phyloP scores from a whole-genome alignment of 202 grass and related monocot species.

The Sporobolus alterniflorus region DNA sequence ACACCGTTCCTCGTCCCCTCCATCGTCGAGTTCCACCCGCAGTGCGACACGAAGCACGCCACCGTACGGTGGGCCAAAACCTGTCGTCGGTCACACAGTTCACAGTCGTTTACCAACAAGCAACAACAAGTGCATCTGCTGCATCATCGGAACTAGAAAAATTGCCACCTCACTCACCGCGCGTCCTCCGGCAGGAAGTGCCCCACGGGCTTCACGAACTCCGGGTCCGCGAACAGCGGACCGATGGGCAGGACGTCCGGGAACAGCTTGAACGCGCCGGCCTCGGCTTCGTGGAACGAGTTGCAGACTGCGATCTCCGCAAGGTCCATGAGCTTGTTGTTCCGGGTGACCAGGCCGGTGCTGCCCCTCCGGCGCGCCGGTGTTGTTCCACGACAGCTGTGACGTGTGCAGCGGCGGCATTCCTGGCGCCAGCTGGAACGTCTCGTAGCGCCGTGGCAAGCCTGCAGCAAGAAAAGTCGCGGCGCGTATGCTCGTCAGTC shows the following conservation, averaged over 20 bases:
- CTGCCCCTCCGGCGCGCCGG: slow-evolving; percentile 39
- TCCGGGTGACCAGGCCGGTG: slow-evolving; percentile 6
- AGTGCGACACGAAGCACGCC: slow-evolving; percentile 51
- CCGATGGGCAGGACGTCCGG: slow-evolving; percentile 43
- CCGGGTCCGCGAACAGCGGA: slow-evolving; percentile 32
- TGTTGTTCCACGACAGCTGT: slow-evolving; percentile 63
- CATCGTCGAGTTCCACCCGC: slow-evolving; percentile 60
- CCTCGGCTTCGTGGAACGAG: slow-evolving; percentile 61
- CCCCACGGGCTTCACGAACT: slow-evolving; percentile 10
- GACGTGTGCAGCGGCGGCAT: slow-evolving; percentile 55
- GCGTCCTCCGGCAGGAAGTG: slow-evolving; percentile 57
- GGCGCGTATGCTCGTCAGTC: not conserved
- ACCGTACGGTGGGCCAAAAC: slow-evolving; percentile 27
- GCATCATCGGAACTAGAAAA: too few species aligned
- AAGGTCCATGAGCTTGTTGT: not conserved
- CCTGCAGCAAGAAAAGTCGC: slow-evolving; percentile 32
- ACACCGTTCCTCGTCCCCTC: slow-evolving; percentile 47
- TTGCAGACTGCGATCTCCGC: slow-evolving; percentile 54
- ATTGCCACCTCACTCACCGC: slow-evolving; percentile 41
- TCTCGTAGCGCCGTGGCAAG: slow-evolving; percentile 42
- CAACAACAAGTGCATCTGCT: not conserved
- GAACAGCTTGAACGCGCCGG: not conserved
- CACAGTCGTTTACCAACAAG: not conserved
- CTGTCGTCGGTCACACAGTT: not conserved
- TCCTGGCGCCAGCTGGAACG: slow-evolving; percentile 46